Percentiles rank a stretch among this genome's conserved stretches.
Conservation (phyloP, 2,329 filamentous ascomycete genomes). For the Microsporum ferrugineum region DNA sequence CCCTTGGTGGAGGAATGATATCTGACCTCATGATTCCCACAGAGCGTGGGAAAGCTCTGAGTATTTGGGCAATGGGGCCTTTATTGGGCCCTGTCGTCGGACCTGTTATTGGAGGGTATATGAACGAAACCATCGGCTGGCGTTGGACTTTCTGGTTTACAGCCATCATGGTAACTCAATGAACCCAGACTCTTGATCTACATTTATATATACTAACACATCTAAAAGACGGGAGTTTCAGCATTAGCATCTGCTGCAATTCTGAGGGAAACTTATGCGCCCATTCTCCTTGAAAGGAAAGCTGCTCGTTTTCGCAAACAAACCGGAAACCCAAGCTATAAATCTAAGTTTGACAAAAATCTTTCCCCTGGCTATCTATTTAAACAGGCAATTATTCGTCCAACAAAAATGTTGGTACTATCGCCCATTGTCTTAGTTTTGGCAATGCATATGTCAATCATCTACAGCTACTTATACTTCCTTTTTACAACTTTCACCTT, state of each 20-base stretch:
- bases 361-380: neutral
- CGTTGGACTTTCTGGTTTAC: slow-evolving; percentile 39
- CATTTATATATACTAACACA: neutral
- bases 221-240: slow-evolving; percentile 11
- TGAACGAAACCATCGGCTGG: slow-evolving; percentile 34
- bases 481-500: slow-evolving; percentile 37
- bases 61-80: slow-evolving; percentile 33
- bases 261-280: slow-evolving; percentile 2
- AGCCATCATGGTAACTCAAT: slow-evolving; percentile 19
- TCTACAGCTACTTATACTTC: slow-evolving; percentile 12
- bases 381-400: slow-evolving; percentile 13
- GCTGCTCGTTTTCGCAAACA: slow-evolving; percentile 30
- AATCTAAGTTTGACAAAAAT: neutral
- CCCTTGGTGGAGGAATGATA: slow-evolving; percentile 36
- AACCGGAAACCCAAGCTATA: slow-evolving; percentile 27
- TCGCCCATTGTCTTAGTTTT: slow-evolving; percentile 16
- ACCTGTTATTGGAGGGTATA: slow-evolving; percentile 31
- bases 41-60: slow-evolving; percentile 34
- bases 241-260: slow-evolving; percentile 17
- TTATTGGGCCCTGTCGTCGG: slow-evolving; percentile 14
- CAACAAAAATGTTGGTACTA: slow-evolving; percentile 14
- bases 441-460: slow-evolving; percentile 16
- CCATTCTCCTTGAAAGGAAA: slow-evolving; percentile 25
- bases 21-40: slow-evolving; percentile 34
- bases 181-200: neutral